Conservation (phyloP, 306 rosid species). For the Quercus rubra region DNA sequence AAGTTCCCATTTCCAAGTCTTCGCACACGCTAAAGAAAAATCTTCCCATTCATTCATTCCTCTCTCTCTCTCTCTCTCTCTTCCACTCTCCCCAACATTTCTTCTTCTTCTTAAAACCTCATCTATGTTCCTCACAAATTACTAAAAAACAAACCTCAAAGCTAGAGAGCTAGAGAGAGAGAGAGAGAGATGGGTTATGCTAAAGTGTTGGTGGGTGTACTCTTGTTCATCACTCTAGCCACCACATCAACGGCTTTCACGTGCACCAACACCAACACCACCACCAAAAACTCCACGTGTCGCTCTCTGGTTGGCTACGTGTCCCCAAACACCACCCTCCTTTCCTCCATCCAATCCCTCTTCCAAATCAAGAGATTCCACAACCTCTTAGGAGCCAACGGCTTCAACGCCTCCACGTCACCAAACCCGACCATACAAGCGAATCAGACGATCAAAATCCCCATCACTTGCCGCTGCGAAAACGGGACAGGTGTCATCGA, state of each 20-base stretch:
- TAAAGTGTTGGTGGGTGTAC: slow-evolving; percentile 14
- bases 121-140: neutral
- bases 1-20: too few species aligned
- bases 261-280: slow-evolving; percentile 48
- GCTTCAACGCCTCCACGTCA: slow-evolving; percentile 19
- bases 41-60: neutral
- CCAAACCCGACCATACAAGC: neutral
- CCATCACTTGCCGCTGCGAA: slow-evolving; percentile 57
- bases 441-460: slow-evolving; percentile 28
- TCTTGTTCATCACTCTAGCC: slow-evolving; percentile 9
- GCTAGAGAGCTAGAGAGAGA: neutral
- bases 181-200: slow-evolving; percentile 16
- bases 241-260: slow-evolving; percentile 29
- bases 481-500: slow-evolving; percentile 52
- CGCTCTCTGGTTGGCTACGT: slow-evolving; percentile 39
- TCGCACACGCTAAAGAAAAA: too few species aligned
- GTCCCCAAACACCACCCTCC: slow-evolving; percentile 39
- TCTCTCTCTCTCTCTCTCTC: too few species aligned
- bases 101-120: neutral
- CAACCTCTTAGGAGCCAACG: slow-evolving; percentile 62
- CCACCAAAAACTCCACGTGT: slow-evolving; percentile 24
- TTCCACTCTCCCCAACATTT: too few species aligned
- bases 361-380: slow-evolving; percentile 56
- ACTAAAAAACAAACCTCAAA: neutral
- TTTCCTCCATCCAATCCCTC: slow-evolving; percentile 39